A percentile compares a stretch with the other conserved stretches of the same genome.
phyloP scores from a whole-genome alignment of 495 filamentous ascomycete species.

The Lasiosphaeria ovina region DNA sequence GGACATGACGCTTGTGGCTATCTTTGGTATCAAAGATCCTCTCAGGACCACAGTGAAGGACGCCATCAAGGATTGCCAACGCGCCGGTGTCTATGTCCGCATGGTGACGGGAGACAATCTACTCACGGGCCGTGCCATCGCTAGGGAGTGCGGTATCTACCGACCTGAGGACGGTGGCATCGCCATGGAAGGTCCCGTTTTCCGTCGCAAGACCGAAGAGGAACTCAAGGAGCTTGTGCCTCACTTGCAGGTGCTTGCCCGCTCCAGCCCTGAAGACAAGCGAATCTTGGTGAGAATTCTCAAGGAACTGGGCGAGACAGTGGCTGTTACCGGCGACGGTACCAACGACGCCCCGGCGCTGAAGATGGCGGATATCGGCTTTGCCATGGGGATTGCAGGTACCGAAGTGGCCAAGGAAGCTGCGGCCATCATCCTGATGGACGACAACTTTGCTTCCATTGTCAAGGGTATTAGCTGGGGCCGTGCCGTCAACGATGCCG shows the following conservation, averaged over 20 bases:
- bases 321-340: slow-evolving; percentile 84
- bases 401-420: slow-evolving; percentile 93
- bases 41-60: slow-evolving; percentile 75
- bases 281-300: slow-evolving; percentile 71
- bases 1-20: slow-evolving; percentile 74
- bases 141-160: slow-evolving; percentile 81
- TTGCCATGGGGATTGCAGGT: slow-evolving; percentile 89
- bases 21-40: slow-evolving; percentile 87
- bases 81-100: slow-evolving; percentile 77
- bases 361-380: slow-evolving; percentile 86
- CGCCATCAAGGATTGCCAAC: slow-evolving; percentile 71
- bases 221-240: slow-evolving; percentile 73
- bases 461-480: slow-evolving; percentile 90
- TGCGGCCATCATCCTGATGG: slow-evolving; percentile 84
- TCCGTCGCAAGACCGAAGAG: slow-evolving; percentile 67
- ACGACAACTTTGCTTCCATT: slow-evolving; percentile 86
- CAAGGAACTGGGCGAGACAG: slow-evolving; percentile 72
- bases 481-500: slow-evolving; percentile 86
- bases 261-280: slow-evolving; percentile 87
- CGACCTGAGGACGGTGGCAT: slow-evolving; percentile 66
- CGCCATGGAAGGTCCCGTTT: slow-evolving; percentile 82
- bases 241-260: slow-evolving; percentile 74
- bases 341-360: slow-evolving; percentile 89
- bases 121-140: slow-evolving; percentile 77
- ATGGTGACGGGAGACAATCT: slow-evolving; percentile 93